These are phyloP conservation scores for Lipomyces sp. DNA, from an alignment of 805 yeast species.

Conservation along the genomic window DNA sequence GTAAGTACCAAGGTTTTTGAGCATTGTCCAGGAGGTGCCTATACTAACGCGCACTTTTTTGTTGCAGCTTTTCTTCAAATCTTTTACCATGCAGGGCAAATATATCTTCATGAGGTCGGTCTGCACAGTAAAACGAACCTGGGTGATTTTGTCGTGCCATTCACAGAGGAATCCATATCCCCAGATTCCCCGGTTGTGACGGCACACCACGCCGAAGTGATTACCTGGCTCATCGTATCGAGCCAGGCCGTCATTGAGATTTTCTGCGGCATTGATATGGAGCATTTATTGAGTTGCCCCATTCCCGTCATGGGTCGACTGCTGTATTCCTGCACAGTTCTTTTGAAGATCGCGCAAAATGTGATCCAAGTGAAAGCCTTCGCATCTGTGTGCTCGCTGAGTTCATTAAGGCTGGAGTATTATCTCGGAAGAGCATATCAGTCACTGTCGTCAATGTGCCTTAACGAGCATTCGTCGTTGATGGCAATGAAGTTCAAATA, in stretches of 20 bases:
- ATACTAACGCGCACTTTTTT: background rate
- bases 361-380: conserved; percentile 2
- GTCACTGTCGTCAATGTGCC: conserved; percentile 5
- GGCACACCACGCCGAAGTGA: conserved; percentile 13
- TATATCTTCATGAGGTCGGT: conserved; percentile 21
- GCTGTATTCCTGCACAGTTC: conserved; percentile 17
- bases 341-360: conserved; percentile 14
- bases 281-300: conserved; percentile 6
- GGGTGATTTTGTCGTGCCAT: conserved; percentile 11
- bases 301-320: conserved; percentile 10
- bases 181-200: conserved; percentile 7
- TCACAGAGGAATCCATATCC: conserved; percentile 4
- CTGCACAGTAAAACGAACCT: conserved; percentile 15
- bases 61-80: conserved; percentile 2
- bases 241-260: conserved; percentile 15
- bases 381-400: conserved; percentile 15
- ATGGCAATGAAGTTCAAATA: conserved; percentile 12
- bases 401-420: conserved; percentile 15
- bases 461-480: background rate
- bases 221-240: conserved; percentile 23
- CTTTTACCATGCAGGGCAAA: conserved; percentile 11
- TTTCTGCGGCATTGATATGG: conserved; percentile 8
- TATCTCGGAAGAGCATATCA: conserved; percentile 18
- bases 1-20: background rate
- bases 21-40: background rate